Percentiles rank a stretch among this genome's conserved stretches.
Evolutionary conservation across 768 basidiomycete genomes (phyloP).

Genomic region (Suillus cothurnatus): DNA sequence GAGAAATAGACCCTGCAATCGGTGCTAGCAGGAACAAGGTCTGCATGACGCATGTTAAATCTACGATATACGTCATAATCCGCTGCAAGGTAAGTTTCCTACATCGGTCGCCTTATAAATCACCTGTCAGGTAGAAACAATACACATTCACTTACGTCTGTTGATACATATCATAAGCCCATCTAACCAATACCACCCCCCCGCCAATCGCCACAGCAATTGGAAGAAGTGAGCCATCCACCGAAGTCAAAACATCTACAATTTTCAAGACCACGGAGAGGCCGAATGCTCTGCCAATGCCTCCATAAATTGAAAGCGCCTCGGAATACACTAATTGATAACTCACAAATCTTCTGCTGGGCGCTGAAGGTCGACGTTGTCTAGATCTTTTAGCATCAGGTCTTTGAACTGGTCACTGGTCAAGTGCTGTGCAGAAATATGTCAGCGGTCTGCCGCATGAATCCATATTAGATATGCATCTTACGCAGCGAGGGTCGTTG

Average conservation of each 20-base stretch:
- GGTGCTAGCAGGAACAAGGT: slow-evolving; percentile 19
- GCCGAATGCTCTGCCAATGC: slow-evolving; percentile 5
- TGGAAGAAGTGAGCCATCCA: neutral
- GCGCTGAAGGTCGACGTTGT: slow-evolving; percentile 5
- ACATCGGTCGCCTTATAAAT: neutral
- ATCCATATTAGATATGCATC: neutral
- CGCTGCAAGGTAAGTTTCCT: slow-evolving; percentile 10
- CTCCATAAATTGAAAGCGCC: neutral
- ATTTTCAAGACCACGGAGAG: slow-evolving; percentile 5
- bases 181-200: slow-evolving; percentile 1
- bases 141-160: slow-evolving; percentile 7
- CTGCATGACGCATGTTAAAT: slow-evolving; percentile 28
- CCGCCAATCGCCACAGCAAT: slow-evolving; percentile 2
- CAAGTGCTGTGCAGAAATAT: slow-evolving; percentile 7
- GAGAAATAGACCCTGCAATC: slow-evolving; percentile 10
- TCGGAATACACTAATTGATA: neutral
- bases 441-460: neutral
- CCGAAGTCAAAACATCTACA: neutral
- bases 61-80: slow-evolving; percentile 29
- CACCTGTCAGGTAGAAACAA: neutral
- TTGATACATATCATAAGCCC: slow-evolving; percentile 12
- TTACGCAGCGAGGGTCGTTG: slow-evolving; percentile 12
- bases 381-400: slow-evolving; percentile 7
- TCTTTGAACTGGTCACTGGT: slow-evolving; percentile 9
- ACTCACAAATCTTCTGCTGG: slow-evolving; percentile 1